Conservation (phyloP, 352 stramenopile genomes). For the Pythium aquatile region DNA sequence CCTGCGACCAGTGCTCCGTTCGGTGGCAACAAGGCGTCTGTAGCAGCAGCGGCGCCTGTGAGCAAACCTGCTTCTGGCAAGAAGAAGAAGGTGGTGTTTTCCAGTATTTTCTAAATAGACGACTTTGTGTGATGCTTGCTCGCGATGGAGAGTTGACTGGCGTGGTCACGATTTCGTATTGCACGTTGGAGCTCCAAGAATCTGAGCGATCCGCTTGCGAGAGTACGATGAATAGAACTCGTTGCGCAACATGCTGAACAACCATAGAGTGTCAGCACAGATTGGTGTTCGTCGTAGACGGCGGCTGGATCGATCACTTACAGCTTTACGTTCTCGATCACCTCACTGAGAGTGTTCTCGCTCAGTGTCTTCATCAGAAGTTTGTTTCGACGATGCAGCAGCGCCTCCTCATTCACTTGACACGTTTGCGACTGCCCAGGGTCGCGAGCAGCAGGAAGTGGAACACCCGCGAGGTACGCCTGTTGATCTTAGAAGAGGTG, state of each 20-base stretch:
- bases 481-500: neutral
- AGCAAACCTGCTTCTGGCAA: conserved; percentile 34
- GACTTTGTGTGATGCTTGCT: conserved; percentile 12
- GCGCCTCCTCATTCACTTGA: conserved; percentile 1
- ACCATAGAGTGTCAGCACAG: too few species aligned
- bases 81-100: conserved; percentile 86
- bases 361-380: conserved; percentile 9
- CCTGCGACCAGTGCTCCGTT: conserved; percentile 17
- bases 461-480: conserved; percentile 21
- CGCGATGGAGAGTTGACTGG: neutral
- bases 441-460: conserved; percentile 1
- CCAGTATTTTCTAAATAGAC: conserved; percentile 60
- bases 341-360: neutral
- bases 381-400: conserved; percentile 21
- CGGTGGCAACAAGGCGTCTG: conserved; percentile 12
- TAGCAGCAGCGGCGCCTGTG: neutral
- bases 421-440: conserved; percentile 2
- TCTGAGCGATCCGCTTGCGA: conserved; percentile 1
- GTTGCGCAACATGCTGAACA: conserved; percentile 11
- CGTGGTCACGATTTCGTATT: neutral
- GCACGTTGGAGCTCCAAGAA: conserved; percentile 2
- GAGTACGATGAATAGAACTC: conserved; percentile 19
- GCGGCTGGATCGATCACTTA: neutral
- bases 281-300: too few species aligned
- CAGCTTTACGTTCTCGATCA: conserved; percentile 1